Conservation (phyloP, 2,329 filamentous ascomycete species). For the Karstenula rhodostoma region DNA sequence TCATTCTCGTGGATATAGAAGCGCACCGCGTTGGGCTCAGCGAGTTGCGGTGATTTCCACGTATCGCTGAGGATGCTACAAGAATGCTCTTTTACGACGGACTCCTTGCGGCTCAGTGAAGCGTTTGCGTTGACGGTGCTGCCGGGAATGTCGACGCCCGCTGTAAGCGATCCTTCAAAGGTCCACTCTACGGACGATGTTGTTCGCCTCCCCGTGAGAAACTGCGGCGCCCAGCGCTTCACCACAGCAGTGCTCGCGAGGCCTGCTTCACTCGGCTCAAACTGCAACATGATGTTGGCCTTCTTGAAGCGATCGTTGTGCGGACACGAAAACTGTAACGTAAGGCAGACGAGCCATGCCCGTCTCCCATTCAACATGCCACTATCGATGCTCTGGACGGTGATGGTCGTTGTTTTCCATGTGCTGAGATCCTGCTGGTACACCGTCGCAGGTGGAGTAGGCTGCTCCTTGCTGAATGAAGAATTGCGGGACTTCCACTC, state of each 20-base stretch:
- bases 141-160: conserved; percentile 7
- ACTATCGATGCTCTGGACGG: conserved; percentile 7
- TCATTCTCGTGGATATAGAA: conserved; percentile 12
- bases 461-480: neutral
- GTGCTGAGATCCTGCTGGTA: conserved; percentile 10
- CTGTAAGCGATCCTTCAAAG: conserved; percentile 6
- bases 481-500: neutral
- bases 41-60: neutral
- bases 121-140: neutral
- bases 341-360: conserved; percentile 6
- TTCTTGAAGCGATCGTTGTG: conserved; percentile 14
- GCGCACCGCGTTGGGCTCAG: conserved; percentile 6
- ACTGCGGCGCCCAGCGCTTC: conserved; percentile 9
- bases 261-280: neutral
- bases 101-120: neutral
- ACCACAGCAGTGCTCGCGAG: neutral
- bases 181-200: conserved; percentile 7
- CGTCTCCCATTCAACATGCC: conserved; percentile 1
- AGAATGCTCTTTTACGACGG: neutral
- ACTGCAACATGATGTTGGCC: conserved; percentile 11
- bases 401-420: conserved; percentile 11
- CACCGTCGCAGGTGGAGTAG: conserved; percentile 1
- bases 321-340: conserved; percentile 7
- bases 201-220: conserved; percentile 5
- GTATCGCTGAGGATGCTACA: conserved; percentile 9